Evolutionary conservation across 495 filamentous ascomycete genomes (phyloP).

Genomic region (Aspergillus ostianus): DNA sequence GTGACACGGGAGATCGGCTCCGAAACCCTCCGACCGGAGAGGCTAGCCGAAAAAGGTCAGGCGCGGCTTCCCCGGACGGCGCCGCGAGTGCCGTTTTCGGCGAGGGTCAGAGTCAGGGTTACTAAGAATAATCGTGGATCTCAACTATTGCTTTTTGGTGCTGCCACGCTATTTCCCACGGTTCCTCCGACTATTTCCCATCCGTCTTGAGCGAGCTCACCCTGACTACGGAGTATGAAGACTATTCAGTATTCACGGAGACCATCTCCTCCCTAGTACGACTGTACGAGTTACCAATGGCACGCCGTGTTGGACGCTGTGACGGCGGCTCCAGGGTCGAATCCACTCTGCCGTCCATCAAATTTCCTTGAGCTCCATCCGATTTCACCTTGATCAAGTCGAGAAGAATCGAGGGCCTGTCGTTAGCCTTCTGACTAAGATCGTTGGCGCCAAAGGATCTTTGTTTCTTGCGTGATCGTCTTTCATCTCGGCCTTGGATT

Average conservation of each 20-base stretch:
- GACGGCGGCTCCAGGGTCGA: conserved; percentile 1
- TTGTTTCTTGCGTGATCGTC: neutral
- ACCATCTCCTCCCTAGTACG: too few species aligned
- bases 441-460: neutral
- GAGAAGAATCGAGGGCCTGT: neutral
- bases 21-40: conserved; percentile 6
- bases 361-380: conserved; percentile 3
- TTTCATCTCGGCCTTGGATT: neutral
- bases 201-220: neutral
- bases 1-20: conserved; percentile 13
- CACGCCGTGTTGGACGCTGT: conserved; percentile 5
- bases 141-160: neutral
- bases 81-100: neutral
- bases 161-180: neutral
- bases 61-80: neutral
- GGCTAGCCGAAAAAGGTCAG: neutral
- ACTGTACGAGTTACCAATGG: neutral
- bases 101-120: neutral
- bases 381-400: conserved; percentile 7
- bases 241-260: too few species aligned
- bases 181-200: neutral
- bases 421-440: neutral
- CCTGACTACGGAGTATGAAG: neutral
- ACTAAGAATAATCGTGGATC: neutral
- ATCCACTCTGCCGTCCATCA: conserved; percentile 3